phyloP scores from a whole-genome alignment of 768 basidiomycete species.

The Kwoniella bestiolae region DNA sequence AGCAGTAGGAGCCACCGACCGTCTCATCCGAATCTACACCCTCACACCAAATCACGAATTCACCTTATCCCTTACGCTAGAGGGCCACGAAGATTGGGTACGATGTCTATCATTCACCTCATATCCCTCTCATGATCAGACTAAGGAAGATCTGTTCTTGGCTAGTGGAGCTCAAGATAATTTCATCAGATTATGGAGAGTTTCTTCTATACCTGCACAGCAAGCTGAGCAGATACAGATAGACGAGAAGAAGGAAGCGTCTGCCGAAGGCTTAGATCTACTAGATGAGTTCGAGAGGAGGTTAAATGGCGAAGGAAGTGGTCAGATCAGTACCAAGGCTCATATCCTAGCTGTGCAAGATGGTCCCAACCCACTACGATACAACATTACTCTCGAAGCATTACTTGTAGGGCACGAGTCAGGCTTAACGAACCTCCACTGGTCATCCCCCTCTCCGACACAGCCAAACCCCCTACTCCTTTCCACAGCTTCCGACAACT shows the following conservation, averaged over 20 bases:
- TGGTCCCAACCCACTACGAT: slow-evolving; percentile 60
- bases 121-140: slow-evolving; percentile 33
- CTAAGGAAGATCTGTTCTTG: slow-evolving; percentile 65
- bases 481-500: slow-evolving; percentile 95
- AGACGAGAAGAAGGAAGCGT: slow-evolving; percentile 15
- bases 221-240: slow-evolving; percentile 17
- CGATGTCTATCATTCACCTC: slow-evolving; percentile 71
- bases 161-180: slow-evolving; percentile 96
- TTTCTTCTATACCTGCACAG: slow-evolving; percentile 63
- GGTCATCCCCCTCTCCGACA: slow-evolving; percentile 63
- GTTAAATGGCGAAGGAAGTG: slow-evolving; percentile 70
- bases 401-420: slow-evolving; percentile 95
- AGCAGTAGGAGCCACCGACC: slow-evolving; percentile 83
- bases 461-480: slow-evolving; percentile 63
- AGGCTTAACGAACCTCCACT: slow-evolving; percentile 83
- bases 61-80: slow-evolving; percentile 46
- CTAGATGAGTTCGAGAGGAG: slow-evolving; percentile 87
- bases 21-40: slow-evolving; percentile 76
- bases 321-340: slow-evolving; percentile 86
- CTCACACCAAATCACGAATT: slow-evolving; percentile 42
- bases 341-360: slow-evolving; percentile 73
- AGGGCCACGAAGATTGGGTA: slow-evolving; percentile 96
- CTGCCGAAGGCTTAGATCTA: slow-evolving; percentile 67
- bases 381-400: slow-evolving; percentile 87
- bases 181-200: slow-evolving; percentile 89